Evolutionary conservation across 106 monocot genomes (phyloP).

Genomic region (Phalaenopsis equestris): DNA sequence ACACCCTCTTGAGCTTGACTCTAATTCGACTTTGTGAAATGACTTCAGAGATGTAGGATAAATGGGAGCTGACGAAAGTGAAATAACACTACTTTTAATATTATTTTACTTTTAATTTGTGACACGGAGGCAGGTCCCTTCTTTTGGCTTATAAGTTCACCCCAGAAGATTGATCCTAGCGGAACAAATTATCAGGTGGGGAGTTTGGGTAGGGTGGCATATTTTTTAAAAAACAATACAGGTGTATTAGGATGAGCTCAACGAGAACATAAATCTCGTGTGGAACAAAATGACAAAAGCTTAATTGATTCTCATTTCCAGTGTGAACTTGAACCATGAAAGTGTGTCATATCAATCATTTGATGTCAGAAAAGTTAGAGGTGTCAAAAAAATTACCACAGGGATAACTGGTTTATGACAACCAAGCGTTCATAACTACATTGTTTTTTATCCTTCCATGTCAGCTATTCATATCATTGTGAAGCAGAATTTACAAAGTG

Average conservation of each 20-base stretch:
- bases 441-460: slow-evolving; percentile 15
- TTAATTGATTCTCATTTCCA: slow-evolving; percentile 82
- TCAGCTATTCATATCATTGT: slow-evolving; percentile 30
- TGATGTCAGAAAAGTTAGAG: slow-evolving; percentile 94
- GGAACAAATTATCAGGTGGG: slow-evolving; percentile 60
- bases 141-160: slow-evolving; percentile 3
- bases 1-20: slow-evolving; percentile 34
- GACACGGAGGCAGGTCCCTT: background rate
- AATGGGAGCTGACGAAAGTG: background rate
- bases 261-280: slow-evolving; percentile 66
- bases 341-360: slow-evolving; percentile 96
- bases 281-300: slow-evolving; percentile 41
- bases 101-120: slow-evolving; percentile 4
- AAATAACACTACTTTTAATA: slow-evolving; percentile 6
- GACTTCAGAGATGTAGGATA: slow-evolving; percentile 6
- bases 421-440: slow-evolving; percentile 48
- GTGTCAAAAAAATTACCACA: slow-evolving; percentile 98
- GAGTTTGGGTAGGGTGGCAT: slow-evolving; percentile 73
- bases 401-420: slow-evolving; percentile 96
- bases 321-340: slow-evolving; percentile 92
- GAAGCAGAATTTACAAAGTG: slow-evolving; percentile 28
- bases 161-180: slow-evolving; percentile 37
- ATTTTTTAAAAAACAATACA: slow-evolving; percentile 68
- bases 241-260: slow-evolving; percentile 68
- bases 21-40: slow-evolving; percentile 16